Conservation (phyloP, 176 grass and related monocot genomes). For the Cocos nucifera region DNA sequence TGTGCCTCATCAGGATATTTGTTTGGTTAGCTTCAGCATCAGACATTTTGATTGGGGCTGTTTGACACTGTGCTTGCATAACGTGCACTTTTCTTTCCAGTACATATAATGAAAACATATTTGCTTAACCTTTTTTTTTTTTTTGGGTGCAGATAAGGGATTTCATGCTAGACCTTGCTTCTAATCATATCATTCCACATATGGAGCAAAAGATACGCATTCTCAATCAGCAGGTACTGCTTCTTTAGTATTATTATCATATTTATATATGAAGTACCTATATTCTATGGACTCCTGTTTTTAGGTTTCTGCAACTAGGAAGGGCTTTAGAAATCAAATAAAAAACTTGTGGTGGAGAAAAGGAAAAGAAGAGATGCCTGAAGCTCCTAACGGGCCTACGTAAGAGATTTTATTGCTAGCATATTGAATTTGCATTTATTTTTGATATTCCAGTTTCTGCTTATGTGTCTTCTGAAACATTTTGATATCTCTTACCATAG, state of each 20-base stretch:
- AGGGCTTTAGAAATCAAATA: slow-evolving; percentile 96
- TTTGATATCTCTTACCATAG: slow-evolving; percentile 37
- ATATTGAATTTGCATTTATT: slow-evolving; percentile 10
- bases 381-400: slow-evolving; percentile 71
- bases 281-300: slow-evolving; percentile 20
- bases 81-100: too few species aligned
- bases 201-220: slow-evolving; percentile 95
- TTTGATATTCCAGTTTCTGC: not conserved
- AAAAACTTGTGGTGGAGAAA: slow-evolving; percentile 99
- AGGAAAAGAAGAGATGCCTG: slow-evolving; percentile 73
- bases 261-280: slow-evolving; percentile 15
- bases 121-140: too few species aligned
- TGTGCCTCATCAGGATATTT: slow-evolving; percentile 8
- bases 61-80: too few species aligned
- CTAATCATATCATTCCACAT: slow-evolving; percentile 93
- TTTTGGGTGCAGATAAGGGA: slow-evolving; percentile 43
- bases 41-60: too few species aligned
- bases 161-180: slow-evolving; percentile 91
- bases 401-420: slow-evolving; percentile 28
- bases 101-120: too few species aligned
- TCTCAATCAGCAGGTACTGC: slow-evolving; percentile 93
- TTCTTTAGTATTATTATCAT: slow-evolving; percentile 8
- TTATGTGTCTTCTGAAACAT: slow-evolving; percentile 26
- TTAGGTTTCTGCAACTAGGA: slow-evolving; percentile 85
- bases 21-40: slow-evolving; percentile 21